phyloP scores from a whole-genome alignment of 2,329 filamentous ascomycete genomes.

The Aspergillus japonicus region DNA sequence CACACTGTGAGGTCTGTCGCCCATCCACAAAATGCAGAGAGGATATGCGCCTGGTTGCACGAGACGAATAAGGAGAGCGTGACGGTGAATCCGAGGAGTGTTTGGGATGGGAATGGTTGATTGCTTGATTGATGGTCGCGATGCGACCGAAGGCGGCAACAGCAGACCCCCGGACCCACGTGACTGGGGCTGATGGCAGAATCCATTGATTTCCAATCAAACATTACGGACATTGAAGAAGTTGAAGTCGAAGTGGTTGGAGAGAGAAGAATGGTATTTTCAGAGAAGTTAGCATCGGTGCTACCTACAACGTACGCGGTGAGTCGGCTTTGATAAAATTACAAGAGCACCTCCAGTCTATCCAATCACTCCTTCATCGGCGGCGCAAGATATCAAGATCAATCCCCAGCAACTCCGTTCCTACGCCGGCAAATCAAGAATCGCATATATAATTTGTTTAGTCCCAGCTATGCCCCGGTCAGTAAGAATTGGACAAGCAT shows the following conservation, averaged over 20 bases:
- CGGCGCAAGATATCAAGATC: slow-evolving; percentile 6
- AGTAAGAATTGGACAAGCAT: slow-evolving; percentile 1
- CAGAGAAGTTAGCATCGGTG: slow-evolving; percentile 5
- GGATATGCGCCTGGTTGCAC: slow-evolving; percentile 3
- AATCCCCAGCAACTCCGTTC: slow-evolving; percentile 8
- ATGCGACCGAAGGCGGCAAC: slow-evolving; percentile 6
- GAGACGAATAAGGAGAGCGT: not conserved
- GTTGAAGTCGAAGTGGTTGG: not conserved
- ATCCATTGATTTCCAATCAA: not conserved
- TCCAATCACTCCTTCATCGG: slow-evolving; percentile 8
- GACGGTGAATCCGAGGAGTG: not conserved
- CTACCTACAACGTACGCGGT: slow-evolving; percentile 13
- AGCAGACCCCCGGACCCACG: not conserved
- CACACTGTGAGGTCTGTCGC: not conserved
- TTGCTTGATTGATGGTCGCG: not conserved
- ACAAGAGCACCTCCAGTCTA: slow-evolving; percentile 18
- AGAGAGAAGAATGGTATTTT: slow-evolving; percentile 13
- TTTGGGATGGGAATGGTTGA: not conserved
- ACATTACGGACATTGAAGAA: not conserved
- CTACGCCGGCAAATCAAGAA: slow-evolving; percentile 1
- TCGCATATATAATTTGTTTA: slow-evolving; percentile 14
- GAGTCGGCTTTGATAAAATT: slow-evolving; percentile 22
- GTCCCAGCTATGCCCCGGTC: slow-evolving; percentile 28
- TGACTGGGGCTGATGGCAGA: not conserved
- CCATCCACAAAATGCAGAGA: not conserved